A percentile compares a stretch with the other conserved stretches of the same genome.
phyloP scores from a whole-genome alignment of 177 flowering plant species.

The Vitis hybrid region DNA sequence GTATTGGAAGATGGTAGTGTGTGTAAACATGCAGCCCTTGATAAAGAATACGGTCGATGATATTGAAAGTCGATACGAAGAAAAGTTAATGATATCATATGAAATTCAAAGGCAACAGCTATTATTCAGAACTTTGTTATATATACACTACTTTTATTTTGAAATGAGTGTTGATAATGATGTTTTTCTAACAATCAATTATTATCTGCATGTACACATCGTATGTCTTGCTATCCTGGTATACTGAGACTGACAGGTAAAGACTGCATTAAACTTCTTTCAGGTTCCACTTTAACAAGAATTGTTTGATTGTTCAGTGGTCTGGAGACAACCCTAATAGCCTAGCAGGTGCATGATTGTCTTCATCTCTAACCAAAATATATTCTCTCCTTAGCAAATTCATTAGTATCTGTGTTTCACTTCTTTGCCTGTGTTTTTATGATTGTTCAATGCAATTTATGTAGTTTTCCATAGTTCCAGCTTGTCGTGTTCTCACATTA shows the following conservation, averaged over 20 bases:
- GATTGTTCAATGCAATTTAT: not conserved
- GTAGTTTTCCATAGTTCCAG: not conserved
- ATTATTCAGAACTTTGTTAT: not conserved
- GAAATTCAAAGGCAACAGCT: not conserved
- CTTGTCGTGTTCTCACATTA: too few species aligned
- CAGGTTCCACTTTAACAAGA: conserved; percentile 73
- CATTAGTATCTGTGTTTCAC: too few species aligned
- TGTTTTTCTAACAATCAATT: not conserved
- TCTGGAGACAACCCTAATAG: conserved; percentile 99
- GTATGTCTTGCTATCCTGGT: not conserved
- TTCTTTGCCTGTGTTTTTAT: too few species aligned
- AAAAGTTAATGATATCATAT: too few species aligned
- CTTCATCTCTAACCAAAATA: not conserved
- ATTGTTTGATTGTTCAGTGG: conserved; percentile 87
- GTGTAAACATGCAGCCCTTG: too few species aligned
- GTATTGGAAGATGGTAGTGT: too few species aligned
- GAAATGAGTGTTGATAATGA: not conserved
- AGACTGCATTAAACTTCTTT: conserved; percentile 12
- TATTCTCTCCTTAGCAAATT: too few species aligned
- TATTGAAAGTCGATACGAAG: too few species aligned
- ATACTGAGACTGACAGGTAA: conserved; percentile 4
- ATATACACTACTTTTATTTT: not conserved
- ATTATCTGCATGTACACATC: not conserved
- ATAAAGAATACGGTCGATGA: too few species aligned
- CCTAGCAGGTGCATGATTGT: conserved; percentile 66